phyloP scores from a whole-genome alignment of 768 basidiomycete species.

The Hemileccinum rubropunctum region DNA sequence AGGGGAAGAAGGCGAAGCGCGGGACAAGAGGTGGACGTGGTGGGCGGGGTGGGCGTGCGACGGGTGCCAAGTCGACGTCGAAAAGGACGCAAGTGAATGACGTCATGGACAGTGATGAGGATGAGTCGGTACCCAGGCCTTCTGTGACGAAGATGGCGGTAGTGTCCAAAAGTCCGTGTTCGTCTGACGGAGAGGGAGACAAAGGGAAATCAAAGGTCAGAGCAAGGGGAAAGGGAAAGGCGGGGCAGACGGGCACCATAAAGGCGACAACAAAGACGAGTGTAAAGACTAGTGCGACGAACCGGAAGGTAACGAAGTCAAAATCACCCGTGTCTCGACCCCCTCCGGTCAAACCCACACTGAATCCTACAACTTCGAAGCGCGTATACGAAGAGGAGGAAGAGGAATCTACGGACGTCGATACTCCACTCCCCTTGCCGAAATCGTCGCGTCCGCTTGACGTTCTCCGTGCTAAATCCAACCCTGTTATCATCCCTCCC shows the following conservation, averaged over 20 bases:
- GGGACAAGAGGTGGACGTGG: conserved; percentile 19
- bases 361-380: not conserved
- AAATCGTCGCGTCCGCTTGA: conserved; percentile 27
- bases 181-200: conserved; percentile 11
- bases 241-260: not conserved
- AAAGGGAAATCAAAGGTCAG: not conserved
- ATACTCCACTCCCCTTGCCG: conserved; percentile 2
- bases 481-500: not conserved
- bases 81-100: conserved; percentile 1
- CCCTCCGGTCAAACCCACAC: too few relatives aligned
- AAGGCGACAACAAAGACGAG: not conserved
- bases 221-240: conserved; percentile 11
- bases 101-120: not conserved
- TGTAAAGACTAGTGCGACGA: not conserved
- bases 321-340: conserved; percentile 1
- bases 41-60: conserved; percentile 2
- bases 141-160: conserved; percentile 2
- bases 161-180: conserved; percentile 16
- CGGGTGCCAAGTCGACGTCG: not conserved
- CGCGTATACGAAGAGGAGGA: conserved; percentile 9
- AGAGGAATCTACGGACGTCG: conserved; percentile 3
- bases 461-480: conserved; percentile 18
- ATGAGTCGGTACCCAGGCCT: conserved; percentile 1
- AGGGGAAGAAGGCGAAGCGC: conserved; percentile 35
- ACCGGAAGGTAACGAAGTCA: not conserved